Percentiles rank a stretch among this genome's conserved stretches.
Conservation (phyloP, 1,284 basidiomycete species). For the Schizophyllum commune region DNA sequence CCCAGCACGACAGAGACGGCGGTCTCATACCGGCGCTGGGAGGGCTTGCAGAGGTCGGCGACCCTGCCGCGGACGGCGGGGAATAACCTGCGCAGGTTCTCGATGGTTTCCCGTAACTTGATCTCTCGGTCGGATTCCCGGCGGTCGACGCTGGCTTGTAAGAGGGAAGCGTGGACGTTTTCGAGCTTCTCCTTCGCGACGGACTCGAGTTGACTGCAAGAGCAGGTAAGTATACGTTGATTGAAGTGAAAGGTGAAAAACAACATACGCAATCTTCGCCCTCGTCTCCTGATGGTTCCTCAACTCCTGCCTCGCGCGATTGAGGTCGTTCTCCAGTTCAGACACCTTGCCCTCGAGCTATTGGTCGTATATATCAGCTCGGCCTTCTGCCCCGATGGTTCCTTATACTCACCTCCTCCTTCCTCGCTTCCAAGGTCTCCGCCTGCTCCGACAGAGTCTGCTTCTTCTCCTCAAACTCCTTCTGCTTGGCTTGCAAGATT, state of each 20-base stretch:
- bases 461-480: constrained; percentile 57
- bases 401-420: constrained; percentile 62
- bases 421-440: constrained; percentile 45
- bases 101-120: constrained; percentile 80
- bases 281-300: constrained; percentile 72
- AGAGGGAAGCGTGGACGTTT: constrained; percentile 75
- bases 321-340: constrained; percentile 45
- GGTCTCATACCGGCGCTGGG: constrained; percentile 85
- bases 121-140: constrained; percentile 82
- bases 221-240: not conserved
- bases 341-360: constrained; percentile 59
- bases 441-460: constrained; percentile 59
- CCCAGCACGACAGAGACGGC: constrained; percentile 96
- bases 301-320: constrained; percentile 59
- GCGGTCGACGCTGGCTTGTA: constrained; percentile 83
- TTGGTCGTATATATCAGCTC: not conserved
- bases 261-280: constrained; percentile 57
- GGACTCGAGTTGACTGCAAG: constrained; percentile 70
- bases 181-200: constrained; percentile 90
- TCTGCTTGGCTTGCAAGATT: constrained; percentile 62
- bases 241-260: not conserved
- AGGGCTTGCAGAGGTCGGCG: constrained; percentile 90
- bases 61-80: constrained; percentile 89
- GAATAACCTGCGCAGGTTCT: constrained; percentile 81
- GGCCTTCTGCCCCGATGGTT: too few species aligned